Percentiles rank a stretch among this genome's conserved stretches.
Evolutionary conservation across 148 eudicot species (phyloP).

Genomic region (Linanthus parryae): DNA sequence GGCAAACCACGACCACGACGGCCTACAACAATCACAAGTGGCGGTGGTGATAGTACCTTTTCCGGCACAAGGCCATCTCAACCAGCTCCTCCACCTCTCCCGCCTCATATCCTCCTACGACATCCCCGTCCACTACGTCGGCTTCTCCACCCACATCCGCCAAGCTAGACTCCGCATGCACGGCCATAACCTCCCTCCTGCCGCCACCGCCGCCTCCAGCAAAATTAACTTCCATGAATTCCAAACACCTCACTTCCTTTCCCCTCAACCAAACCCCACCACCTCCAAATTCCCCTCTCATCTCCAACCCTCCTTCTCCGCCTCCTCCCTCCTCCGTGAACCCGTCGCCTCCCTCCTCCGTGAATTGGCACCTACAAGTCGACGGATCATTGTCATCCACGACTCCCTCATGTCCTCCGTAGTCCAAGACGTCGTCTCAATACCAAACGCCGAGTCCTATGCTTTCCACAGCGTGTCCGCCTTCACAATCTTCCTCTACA

Average conservation of each 20-base stretch:
- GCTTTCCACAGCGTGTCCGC: constrained; percentile 19
- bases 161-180: constrained; percentile 15
- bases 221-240: constrained; percentile 16
- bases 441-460: constrained; percentile 9
- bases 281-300: constrained; percentile 8
- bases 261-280: constrained; percentile 11
- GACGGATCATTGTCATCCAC: constrained; percentile 4
- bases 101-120: constrained; percentile 16
- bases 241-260: constrained; percentile 9
- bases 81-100: constrained; percentile 24
- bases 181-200: constrained; percentile 10
- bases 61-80: constrained; percentile 21
- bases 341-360: constrained; percentile 7
- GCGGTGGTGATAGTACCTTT: constrained; percentile 18
- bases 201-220: too few species aligned
- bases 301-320: constrained; percentile 14
- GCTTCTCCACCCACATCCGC: constrained; percentile 7
- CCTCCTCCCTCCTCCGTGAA: constrained; percentile 4
- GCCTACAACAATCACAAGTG: too few species aligned
- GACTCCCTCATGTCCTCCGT: constrained; percentile 16
- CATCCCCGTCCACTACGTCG: constrained; percentile 13
- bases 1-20: too few species aligned
- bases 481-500: constrained; percentile 9
- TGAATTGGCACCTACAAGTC: background rate
- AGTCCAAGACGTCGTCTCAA: constrained; percentile 8